These are phyloP conservation scores for Ustilago loliicola DNA, from an alignment of 1,284 basidiomycete genomes.

Conservation along the genomic window DNA sequence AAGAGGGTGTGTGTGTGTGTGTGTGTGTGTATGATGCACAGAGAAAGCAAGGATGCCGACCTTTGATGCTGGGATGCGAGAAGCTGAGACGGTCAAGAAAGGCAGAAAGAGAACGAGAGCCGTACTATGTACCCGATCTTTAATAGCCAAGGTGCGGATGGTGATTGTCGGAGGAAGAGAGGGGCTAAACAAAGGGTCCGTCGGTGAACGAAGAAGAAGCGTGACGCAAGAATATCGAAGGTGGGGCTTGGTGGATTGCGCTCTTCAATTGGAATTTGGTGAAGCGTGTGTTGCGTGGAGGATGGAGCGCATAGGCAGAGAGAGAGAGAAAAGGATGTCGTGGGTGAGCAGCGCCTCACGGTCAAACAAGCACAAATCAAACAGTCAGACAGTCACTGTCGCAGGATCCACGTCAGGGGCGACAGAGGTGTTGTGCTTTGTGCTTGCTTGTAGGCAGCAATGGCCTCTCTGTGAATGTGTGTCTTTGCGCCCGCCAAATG, in stretches of 20 bases:
- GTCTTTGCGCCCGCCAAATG: not conserved
- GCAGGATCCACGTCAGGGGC: constrained; percentile 4
- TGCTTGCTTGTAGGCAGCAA: no score
- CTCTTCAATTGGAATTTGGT: constrained; percentile 3
- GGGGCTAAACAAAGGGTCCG: constrained; percentile 3
- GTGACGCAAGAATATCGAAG: constrained; percentile 7
- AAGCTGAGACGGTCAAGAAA: not conserved
- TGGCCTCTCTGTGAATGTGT: not conserved
- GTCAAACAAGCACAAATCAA: not conserved
- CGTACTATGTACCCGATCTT: not conserved
- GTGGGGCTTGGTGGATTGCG: constrained; percentile 7
- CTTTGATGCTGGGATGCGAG: not conserved
- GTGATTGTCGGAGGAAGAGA: constrained; percentile 1
- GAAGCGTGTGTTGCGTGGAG: constrained; percentile 12
- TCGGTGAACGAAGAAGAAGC: constrained; percentile 5
- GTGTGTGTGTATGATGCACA: not conserved
- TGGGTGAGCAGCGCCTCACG: constrained; percentile 8
- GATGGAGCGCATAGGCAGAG: not conserved
- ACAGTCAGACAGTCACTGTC: not conserved
- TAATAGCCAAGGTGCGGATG: not conserved
- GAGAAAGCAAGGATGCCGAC: not conserved
- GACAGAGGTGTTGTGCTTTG: not conserved
- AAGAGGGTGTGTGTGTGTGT: not conserved
- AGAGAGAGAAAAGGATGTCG: constrained; percentile 8
- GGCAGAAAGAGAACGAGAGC: not conserved